Conservation (phyloP, 2,329 filamentous ascomycete species). For the Alternaria metachromatica region DNA sequence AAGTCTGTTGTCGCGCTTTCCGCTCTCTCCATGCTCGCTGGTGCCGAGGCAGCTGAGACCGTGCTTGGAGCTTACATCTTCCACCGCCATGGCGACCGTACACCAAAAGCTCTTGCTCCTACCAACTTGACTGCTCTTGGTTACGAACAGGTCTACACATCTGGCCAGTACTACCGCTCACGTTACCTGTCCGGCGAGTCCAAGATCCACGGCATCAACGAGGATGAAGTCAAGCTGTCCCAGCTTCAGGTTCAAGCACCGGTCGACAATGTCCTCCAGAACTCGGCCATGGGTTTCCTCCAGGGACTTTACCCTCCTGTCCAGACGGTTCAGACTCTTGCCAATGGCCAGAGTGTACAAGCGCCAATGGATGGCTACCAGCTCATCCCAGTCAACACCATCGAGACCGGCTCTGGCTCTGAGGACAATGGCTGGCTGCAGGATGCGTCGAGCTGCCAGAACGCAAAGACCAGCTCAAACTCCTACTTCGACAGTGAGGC, state of each 20-base stretch:
- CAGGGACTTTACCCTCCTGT: slow-evolving; percentile 88
- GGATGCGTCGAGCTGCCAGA: slow-evolving; percentile 61
- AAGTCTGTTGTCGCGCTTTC: slow-evolving; percentile 31
- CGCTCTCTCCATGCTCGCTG: slow-evolving; percentile 35
- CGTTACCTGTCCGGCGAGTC: slow-evolving; percentile 73
- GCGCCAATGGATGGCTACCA: slow-evolving; percentile 82
- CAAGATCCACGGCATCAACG: slow-evolving; percentile 70
- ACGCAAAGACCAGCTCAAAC: slow-evolving; percentile 64
- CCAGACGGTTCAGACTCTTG: slow-evolving; percentile 64
- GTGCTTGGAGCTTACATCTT: slow-evolving; percentile 86
- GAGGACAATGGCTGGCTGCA: slow-evolving; percentile 66
- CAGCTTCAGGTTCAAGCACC: slow-evolving; percentile 79
- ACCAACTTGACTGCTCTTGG: slow-evolving; percentile 80
- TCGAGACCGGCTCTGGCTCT: slow-evolving; percentile 65
- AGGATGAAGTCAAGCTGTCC: slow-evolving; percentile 68
- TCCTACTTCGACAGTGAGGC: slow-evolving; percentile 61
- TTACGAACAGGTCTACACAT: slow-evolving; percentile 74
- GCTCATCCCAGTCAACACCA: slow-evolving; percentile 74
- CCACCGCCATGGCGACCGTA: slow-evolving; percentile 88
- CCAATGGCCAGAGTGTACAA: slow-evolving; percentile 71
- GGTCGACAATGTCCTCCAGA: slow-evolving; percentile 77
- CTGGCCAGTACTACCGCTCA: slow-evolving; percentile 76
- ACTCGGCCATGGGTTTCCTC: slow-evolving; percentile 78
- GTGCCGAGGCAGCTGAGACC: slow-evolving; percentile 62
- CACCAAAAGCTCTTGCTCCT: slow-evolving; percentile 74